These are phyloP conservation scores for Alternaria arbusti DNA, from an alignment of 2,329 filamentous ascomycete genomes.

Conservation along the genomic window DNA sequence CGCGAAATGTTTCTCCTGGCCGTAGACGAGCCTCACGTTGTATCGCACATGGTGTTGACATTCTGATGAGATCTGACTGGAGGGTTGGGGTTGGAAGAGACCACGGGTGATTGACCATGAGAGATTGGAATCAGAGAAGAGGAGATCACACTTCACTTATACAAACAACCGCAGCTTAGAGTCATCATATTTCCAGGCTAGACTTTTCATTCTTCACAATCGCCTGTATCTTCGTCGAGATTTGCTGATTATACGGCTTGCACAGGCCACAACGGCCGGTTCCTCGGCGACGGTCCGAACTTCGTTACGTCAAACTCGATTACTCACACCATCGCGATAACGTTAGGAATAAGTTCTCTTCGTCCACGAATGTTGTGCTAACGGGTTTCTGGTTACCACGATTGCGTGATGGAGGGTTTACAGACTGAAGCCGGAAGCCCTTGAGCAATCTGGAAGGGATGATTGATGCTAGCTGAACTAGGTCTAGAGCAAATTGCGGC, in stretches of 20 bases:
- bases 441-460: not conserved
- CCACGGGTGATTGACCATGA: not conserved
- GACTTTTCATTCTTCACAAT: not conserved
- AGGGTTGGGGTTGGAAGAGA: not conserved
- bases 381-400: not conserved
- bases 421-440: not conserved
- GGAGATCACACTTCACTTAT: not conserved
- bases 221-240: not conserved
- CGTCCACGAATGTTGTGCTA: not conserved
- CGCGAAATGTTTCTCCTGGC: not conserved
- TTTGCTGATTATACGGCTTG: not conserved
- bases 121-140: not conserved
- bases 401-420: not conserved
- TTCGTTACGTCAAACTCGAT: not conserved
- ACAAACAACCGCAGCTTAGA: not conserved
- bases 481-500: not conserved
- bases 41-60: not conserved
- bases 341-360: not conserved
- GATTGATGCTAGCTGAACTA: not conserved
- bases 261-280: not conserved
- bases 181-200: not conserved
- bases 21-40: not conserved
- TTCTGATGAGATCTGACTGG: not conserved
- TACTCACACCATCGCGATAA: not conserved
- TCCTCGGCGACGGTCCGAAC: conserved; percentile 1